Evolutionary conservation across 2,329 filamentous ascomycete genomes (phyloP), one percentile per base, ranked within the genome.

Genomic region (Arthrobotrys iridis): DNA sequence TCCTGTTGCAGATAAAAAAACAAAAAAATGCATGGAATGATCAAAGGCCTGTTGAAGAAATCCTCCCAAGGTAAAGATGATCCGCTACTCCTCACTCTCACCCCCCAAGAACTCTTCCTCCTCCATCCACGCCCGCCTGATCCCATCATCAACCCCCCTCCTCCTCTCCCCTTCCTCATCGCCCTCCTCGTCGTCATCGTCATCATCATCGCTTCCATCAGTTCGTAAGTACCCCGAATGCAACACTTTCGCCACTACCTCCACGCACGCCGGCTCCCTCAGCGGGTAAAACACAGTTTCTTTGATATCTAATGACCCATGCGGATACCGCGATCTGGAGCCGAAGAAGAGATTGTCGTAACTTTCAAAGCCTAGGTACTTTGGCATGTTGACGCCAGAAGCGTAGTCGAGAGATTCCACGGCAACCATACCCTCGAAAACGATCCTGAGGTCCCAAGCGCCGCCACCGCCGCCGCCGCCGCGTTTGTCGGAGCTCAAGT

Each of bases 371-470:
- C 72, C 72, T 2, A 76, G 43, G 18, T 76, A 76, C 30, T 70
- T 68, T 11, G 64, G 63, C 64, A 68, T 70, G 15, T 76, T 68
- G 3, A 52, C 64, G 0, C 72, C 72, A 2, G 63, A 68, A 4
- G 72, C 72, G 22, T 76, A 76, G 26, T 57, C 64, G 13, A 70
- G 57, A 1, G 72, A 64, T 30, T 76, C 72, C 0, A 76, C 72
- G 2, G 72, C 72, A 5, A 76, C 72, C 72, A 76, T 76, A 1
- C 72, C 72, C 45, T 76, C 72, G 43, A 76, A 76, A 2, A 70
- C 65, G 11, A 76, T 76, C 1, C 65, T 30, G 13, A 76, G 48
- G 13, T 76, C 72, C 72, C 72, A 76, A 2, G 64, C 24, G 2
- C 64, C 66, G n/a, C 57, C 57, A 18, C 55, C 64, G n/a, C 46